A percentile compares a stretch with the other conserved stretches of the same genome.
These are phyloP conservation scores for Tilletia caries DNA, from an alignment of 1,284 basidiomycete genomes.

Conservation along the genomic window DNA sequence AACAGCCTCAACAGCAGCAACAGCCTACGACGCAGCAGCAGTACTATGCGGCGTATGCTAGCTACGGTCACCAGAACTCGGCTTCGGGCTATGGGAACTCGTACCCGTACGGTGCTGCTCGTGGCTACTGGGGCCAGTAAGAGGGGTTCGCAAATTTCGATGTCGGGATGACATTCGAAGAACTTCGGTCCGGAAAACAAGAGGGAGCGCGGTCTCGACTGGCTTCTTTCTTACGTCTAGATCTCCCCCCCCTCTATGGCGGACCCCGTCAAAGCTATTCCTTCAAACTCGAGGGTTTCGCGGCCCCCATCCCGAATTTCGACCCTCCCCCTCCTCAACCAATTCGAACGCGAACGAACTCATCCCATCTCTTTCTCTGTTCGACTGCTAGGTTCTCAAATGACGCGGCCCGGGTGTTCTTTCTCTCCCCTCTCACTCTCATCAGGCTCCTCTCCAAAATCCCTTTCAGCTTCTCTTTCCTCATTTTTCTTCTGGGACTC, in stretches of 20 bases:
- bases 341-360: not conserved
- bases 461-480: not conserved
- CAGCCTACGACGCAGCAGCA: constrained; percentile 50
- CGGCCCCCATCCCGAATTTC: not conserved
- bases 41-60: constrained; percentile 43
- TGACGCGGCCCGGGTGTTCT: no score
- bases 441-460: not conserved
- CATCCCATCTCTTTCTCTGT: not conserved
- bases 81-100: constrained; percentile 17
- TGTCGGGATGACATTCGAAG: constrained; percentile 7
- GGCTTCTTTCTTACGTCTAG: no score
- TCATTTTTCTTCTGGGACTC: not conserved
- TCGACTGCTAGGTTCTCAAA: not conserved
- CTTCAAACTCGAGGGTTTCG: not conserved
- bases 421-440: not conserved
- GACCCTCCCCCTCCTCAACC: not conserved
- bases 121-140: constrained; percentile 42
- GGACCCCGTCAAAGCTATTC: not conserved
- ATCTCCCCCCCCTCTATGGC: not conserved
- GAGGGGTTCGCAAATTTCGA: not conserved
- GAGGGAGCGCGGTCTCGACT: no score
- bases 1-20: constrained; percentile 36
- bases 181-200: not conserved
- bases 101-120: constrained; percentile 38
- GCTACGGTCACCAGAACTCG: constrained; percentile 40